phyloP scores from a whole-genome alignment of 306 rosid species.

The Gynostemma pentaphyllum region DNA sequence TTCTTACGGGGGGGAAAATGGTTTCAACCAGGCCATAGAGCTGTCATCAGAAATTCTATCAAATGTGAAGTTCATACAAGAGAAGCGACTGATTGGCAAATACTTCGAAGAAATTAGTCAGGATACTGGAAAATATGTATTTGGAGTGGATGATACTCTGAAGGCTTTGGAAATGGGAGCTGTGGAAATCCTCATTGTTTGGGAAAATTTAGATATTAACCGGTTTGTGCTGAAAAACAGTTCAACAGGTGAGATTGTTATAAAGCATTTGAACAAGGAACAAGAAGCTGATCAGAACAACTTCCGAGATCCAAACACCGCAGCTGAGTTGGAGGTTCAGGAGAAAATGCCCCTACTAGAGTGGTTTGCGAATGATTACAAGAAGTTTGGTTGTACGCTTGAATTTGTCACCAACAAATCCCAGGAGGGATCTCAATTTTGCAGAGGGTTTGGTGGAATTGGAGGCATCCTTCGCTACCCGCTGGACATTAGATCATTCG shows the following conservation, averaged over 20 bases:
- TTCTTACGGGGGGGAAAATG: slow-evolving; percentile 50
- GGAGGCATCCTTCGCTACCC: slow-evolving; percentile 24
- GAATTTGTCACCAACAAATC: slow-evolving; percentile 56
- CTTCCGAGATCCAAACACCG: slow-evolving; percentile 23
- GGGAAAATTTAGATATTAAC: slow-evolving; percentile 41
- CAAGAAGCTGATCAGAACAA: slow-evolving; percentile 31
- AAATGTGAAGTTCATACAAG: slow-evolving; percentile 52
- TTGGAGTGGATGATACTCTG: slow-evolving; percentile 45
- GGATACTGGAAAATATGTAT: slow-evolving; percentile 51
- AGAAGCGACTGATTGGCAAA: slow-evolving; percentile 43
- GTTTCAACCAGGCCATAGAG: slow-evolving; percentile 50
- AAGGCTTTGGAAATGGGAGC: slow-evolving; percentile 54
- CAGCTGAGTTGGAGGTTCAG: slow-evolving; percentile 41
- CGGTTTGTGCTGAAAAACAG: slow-evolving; percentile 29
- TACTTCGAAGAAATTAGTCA: slow-evolving; percentile 52
- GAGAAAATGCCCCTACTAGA: slow-evolving; percentile 42
- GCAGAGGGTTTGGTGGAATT: slow-evolving; percentile 50
- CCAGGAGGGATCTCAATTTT: slow-evolving; percentile 50
- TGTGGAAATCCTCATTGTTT: slow-evolving; percentile 41
- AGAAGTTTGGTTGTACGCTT: slow-evolving; percentile 32
- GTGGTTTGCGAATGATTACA: slow-evolving; percentile 54
- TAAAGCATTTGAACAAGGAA: slow-evolving; percentile 8
- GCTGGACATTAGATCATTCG: not conserved
- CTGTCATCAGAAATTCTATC: slow-evolving; percentile 38
- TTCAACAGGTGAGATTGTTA: slow-evolving; percentile 26